Conservation (phyloP, 352 stramenopile genomes). For the Pythium aristosporum region DNA sequence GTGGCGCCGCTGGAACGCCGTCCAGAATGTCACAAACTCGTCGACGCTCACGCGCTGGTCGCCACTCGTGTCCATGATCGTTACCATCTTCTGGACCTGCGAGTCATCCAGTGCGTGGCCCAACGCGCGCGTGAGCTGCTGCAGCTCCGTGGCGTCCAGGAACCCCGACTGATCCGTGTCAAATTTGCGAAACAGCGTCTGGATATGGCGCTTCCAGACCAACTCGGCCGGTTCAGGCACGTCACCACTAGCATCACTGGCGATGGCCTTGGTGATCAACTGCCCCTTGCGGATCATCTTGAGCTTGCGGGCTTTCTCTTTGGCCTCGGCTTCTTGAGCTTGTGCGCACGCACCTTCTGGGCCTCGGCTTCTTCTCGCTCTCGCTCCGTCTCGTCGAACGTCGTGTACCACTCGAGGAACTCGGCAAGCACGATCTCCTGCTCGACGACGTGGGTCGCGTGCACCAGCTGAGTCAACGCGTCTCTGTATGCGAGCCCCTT, state of each 20-base stretch:
- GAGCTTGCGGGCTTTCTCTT: conserved; percentile 38
- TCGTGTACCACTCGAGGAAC: conserved; percentile 57
- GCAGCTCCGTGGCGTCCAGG: conserved; percentile 53
- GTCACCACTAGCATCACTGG: not conserved
- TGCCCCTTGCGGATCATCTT: conserved; percentile 39
- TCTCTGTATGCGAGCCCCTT: conserved; percentile 50
- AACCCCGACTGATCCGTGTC: conserved; percentile 53
- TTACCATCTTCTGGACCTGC: conserved; percentile 56
- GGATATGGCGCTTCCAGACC: conserved; percentile 25
- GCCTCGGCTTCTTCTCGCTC: conserved; percentile 50
- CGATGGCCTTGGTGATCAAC: conserved; percentile 29
- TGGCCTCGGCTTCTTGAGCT: conserved; percentile 40
- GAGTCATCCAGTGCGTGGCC: conserved; percentile 43
- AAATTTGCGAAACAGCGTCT: conserved; percentile 57
- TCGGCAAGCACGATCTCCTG: conserved; percentile 46
- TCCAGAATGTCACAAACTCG: conserved; percentile 75
- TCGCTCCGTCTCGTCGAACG: conserved; percentile 43
- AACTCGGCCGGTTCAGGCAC: conserved; percentile 18
- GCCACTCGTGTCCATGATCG: conserved; percentile 59
- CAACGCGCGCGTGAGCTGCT: conserved; percentile 43
- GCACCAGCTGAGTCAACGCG: conserved; percentile 47
- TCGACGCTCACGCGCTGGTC: conserved; percentile 55
- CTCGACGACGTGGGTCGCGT: conserved; percentile 19
- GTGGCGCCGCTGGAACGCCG: conserved; percentile 44
- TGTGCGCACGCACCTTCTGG: conserved; percentile 39